Conservation (phyloP, 176 grass and related monocot species). For the Carex cristatella region DNA sequence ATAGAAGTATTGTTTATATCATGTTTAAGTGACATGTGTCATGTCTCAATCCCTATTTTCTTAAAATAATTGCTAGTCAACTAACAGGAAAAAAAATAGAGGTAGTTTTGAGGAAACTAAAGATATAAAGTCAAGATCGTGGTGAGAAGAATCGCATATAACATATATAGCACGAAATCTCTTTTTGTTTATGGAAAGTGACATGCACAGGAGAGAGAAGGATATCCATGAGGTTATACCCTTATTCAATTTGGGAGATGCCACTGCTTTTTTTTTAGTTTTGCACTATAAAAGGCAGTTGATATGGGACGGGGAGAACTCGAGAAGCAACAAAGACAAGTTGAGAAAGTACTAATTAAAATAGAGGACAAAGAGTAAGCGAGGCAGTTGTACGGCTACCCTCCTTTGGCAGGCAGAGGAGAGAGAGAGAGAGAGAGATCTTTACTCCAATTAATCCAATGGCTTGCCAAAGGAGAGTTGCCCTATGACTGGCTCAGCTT, state of each 20-base stretch:
- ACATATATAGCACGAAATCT: background rate
- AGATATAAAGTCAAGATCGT: constrained; percentile 10
- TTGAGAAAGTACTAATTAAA: background rate
- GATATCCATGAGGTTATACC: constrained; percentile 29
- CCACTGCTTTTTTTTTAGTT: background rate
- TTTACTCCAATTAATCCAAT: background rate
- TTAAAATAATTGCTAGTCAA: background rate
- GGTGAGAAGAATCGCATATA: constrained; percentile 17
- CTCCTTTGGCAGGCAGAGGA: constrained; percentile 24
- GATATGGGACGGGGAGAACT: background rate
- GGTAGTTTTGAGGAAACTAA: background rate
- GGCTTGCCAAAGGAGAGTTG: constrained; percentile 44
- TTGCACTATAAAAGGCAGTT: background rate
- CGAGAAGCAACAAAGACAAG: background rate
- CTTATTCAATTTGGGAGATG: background rate
- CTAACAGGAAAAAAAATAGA: background rate
- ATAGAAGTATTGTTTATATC: background rate
- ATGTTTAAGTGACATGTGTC: background rate
- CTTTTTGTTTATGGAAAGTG: constrained; percentile 6
- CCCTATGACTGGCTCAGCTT: constrained; percentile 38
- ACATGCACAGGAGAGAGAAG: background rate
- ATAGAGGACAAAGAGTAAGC: background rate
- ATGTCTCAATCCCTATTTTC: background rate
- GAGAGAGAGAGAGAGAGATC: background rate
- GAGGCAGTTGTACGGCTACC: constrained; percentile 23